These are phyloP conservation scores for Fusarium mundagurra DNA, from an alignment of 2,329 filamentous ascomycete genomes.

Conservation along the genomic window DNA sequence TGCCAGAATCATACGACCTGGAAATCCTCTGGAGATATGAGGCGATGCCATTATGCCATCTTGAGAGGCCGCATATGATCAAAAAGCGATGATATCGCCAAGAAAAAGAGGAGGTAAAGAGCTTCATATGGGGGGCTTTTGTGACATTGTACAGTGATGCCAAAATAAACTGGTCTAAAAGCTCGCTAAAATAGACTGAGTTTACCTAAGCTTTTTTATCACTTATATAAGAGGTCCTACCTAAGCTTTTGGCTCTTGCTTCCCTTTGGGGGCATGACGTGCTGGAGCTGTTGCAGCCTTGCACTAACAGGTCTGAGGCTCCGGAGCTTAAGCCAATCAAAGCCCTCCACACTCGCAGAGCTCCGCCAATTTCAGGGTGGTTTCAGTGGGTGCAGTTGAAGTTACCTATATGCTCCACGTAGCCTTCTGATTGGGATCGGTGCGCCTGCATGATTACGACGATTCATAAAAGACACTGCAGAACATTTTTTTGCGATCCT, in stretches of 20 bases:
- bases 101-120: constrained; percentile 23
- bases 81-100: constrained; percentile 1
- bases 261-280: constrained; percentile 22
- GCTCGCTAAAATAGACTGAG: not conserved
- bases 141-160: not conserved
- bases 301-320: constrained; percentile 33
- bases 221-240: not conserved
- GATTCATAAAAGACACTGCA: constrained; percentile 11
- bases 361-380: constrained; percentile 23
- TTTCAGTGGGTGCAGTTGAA: constrained; percentile 27
- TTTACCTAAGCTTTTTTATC: not conserved
- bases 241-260: not conserved
- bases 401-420: constrained; percentile 38
- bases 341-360: not conserved
- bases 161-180: not conserved
- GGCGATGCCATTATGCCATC: constrained; percentile 46
- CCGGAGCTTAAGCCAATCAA: constrained; percentile 38
- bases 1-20: constrained; percentile 27
- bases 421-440: constrained; percentile 42
- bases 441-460: constrained; percentile 32
- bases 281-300: constrained; percentile 41
- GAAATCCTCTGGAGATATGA: constrained; percentile 3
- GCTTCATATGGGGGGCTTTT: not conserved
- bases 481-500: constrained; percentile 3
- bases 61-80: constrained; percentile 37